Evolutionary conservation across 768 basidiomycete genomes (phyloP), one percentile per base, ranked within the genome.

Genomic region (Phanerochaete sordida): DNA sequence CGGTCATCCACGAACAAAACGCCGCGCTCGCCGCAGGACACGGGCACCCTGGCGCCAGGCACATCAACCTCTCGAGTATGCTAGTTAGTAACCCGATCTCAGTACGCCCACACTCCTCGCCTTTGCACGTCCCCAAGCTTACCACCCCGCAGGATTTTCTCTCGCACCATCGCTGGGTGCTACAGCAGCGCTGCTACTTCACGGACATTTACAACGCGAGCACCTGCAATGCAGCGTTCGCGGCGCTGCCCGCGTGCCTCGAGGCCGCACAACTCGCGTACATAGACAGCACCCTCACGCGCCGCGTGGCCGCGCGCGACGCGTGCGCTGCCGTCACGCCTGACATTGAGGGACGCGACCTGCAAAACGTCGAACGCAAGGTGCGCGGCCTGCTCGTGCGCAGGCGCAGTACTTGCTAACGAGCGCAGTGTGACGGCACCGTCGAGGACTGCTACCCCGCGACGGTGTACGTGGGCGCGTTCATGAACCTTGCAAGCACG

Each of bases 1-100:
- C 72, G 12, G 73, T 73, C 15, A 74, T 76, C 16, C 69, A 75
- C 58, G 67, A 69, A 61, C 64, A 70, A 31, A 76, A 76, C 61
- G 58, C 64, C 19, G 66, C 66, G 16, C 45, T 74, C 23, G 67
- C 62, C 1, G 13, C 19, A 16, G 50, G 37, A 15, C 59, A 50
- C 11, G 68, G 67, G 6, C 52, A 54, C 3, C 63, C 62, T 16
- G 68, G 66, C 19, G 64, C 67, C 5, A 55, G 61, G 6, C 70
- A 64, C 31, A 65, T 75, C 59, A 71, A 75, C 50, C 64, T 76
- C 1, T 74, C 75, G 47, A 62, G 70, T 8, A 62, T 75, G 49
- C 46, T 72, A 58, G 33, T 73, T 26, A 70, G 67, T 60, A 74
- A 74, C 61, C 72, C 69, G 33, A 16, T 49, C 11, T 57, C 55